phyloP scores from a whole-genome alignment of 495 filamentous ascomycete species.

The Lasiosphaeria hispida region DNA sequence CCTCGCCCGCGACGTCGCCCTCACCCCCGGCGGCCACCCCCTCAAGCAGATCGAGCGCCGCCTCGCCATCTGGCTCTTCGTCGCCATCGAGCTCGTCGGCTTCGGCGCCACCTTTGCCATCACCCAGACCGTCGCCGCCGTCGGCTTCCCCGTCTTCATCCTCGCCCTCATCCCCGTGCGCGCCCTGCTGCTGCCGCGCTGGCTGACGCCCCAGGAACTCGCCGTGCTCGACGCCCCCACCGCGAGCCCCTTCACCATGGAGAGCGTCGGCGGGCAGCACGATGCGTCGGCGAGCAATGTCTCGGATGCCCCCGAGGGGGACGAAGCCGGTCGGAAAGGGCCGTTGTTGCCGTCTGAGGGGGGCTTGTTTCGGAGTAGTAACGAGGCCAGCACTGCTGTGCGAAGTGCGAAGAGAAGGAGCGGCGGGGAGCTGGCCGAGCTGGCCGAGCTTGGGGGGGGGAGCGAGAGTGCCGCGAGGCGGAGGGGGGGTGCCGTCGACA shows the following conservation, averaged over 20 bases:
- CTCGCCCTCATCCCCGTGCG: conserved; percentile 74
- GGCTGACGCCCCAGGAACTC: conserved; percentile 69
- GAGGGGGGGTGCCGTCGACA: not conserved
- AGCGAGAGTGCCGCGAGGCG: not conserved
- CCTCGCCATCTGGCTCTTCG: conserved; percentile 70
- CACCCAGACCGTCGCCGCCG: conserved; percentile 90
- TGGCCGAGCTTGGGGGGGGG: too few species aligned
- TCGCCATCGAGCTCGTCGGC: conserved; percentile 70
- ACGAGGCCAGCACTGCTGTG: too few species aligned
- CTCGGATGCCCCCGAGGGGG: not conserved
- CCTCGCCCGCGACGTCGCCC: conserved; percentile 61
- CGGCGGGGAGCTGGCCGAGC: conserved; percentile 35
- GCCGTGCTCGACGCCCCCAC: conserved; percentile 72
- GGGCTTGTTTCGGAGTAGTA: too few species aligned
- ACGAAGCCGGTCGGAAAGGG: conserved; percentile 4
- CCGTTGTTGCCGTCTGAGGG: not conserved
- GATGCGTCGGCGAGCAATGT: conserved; percentile 32
- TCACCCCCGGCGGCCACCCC: conserved; percentile 65
- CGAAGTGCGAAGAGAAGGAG: conserved; percentile 13
- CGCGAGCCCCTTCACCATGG: conserved; percentile 81
- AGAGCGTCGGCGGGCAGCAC: conserved; percentile 73
- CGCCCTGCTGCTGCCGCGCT: conserved; percentile 67
- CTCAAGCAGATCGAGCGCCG: conserved; percentile 61
- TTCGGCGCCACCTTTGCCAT: conserved; percentile 92
- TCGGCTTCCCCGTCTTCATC: conserved; percentile 90